Evolutionary conservation across 2,329 filamentous ascomycete species (phyloP).

Genomic region (Colletotrichum costaricense): DNA sequence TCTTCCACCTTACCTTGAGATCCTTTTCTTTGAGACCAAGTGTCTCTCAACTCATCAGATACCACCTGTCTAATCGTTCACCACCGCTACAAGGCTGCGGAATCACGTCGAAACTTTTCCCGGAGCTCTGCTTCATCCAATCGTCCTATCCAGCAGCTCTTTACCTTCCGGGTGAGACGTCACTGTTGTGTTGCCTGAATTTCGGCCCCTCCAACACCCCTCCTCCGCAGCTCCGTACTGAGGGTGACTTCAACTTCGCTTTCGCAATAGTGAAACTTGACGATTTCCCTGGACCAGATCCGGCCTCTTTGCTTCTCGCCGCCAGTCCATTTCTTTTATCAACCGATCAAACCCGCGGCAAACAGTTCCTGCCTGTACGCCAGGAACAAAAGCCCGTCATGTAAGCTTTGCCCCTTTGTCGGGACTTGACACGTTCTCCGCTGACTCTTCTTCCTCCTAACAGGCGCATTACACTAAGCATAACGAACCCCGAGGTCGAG

Average conservation of each 20-base stretch:
- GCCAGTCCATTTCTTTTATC: neutral
- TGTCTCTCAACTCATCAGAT: constrained; percentile 1
- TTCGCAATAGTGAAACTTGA: constrained; percentile 30
- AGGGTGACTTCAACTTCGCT: constrained; percentile 22
- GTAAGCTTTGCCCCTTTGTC: constrained; percentile 8
- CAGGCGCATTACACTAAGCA: constrained; percentile 90
- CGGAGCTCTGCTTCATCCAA: neutral
- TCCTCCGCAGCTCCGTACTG: constrained; percentile 27
- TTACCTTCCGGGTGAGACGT: constrained; percentile 19
- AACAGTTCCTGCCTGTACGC: neutral
- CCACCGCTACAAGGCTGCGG: neutral
- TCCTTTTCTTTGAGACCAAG: neutral
- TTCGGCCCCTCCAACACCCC: constrained; percentile 30
- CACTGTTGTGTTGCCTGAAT: constrained; percentile 28
- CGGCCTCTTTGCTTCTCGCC: neutral
- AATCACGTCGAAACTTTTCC: neutral
- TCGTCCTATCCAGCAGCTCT: neutral
- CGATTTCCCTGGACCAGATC: neutral
- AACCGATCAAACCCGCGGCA: neutral
- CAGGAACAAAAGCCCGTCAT: constrained; percentile 21
- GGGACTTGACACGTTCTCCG: neutral
- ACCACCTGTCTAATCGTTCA: neutral
- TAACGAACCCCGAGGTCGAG: constrained; percentile 76
- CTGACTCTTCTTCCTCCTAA: constrained; percentile 10
- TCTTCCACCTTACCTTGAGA: neutral